These are phyloP conservation scores for Fusarium agapanthi DNA, from an alignment of 2,329 filamentous ascomycete species.

Conservation along the genomic window DNA sequence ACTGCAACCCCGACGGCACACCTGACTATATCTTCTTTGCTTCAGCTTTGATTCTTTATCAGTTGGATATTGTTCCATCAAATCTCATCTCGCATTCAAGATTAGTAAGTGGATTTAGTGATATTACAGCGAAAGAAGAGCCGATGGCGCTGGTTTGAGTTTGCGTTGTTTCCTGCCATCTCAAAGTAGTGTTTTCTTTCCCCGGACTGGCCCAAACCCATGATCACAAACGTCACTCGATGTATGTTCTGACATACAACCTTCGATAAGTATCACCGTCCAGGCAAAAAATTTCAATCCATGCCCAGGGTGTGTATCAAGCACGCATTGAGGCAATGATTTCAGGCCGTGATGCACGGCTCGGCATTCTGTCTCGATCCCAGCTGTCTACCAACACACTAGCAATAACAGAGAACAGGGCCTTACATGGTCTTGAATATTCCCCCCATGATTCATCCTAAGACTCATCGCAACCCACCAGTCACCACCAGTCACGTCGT, in stretches of 20 bases:
- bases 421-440: neutral
- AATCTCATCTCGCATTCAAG: slow-evolving; percentile 41
- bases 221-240: neutral
- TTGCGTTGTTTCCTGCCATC: slow-evolving; percentile 3
- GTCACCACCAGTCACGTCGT: neutral
- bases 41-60: slow-evolving; percentile 19
- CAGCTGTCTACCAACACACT: neutral
- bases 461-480: slow-evolving; percentile 1
- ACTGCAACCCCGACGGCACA: slow-evolving; percentile 41
- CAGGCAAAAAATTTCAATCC: neutral
- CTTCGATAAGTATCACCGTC: neutral
- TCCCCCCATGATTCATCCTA: neutral
- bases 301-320: neutral
- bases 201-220: slow-evolving; percentile 18
- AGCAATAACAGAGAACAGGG: neutral
- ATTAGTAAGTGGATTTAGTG: slow-evolving; percentile 38
- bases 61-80: slow-evolving; percentile 21
- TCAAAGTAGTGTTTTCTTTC: slow-evolving; percentile 22
- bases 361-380: neutral
- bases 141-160: slow-evolving; percentile 36
- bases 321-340: no score
- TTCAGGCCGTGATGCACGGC: neutral
- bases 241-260: slow-evolving; percentile 6
- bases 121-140: slow-evolving; percentile 42
- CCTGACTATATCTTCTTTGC: slow-evolving; percentile 23